Evolutionary conservation across 2,329 filamentous ascomycete genomes (phyloP).

Genomic region (Clarireedia hainanense): DNA sequence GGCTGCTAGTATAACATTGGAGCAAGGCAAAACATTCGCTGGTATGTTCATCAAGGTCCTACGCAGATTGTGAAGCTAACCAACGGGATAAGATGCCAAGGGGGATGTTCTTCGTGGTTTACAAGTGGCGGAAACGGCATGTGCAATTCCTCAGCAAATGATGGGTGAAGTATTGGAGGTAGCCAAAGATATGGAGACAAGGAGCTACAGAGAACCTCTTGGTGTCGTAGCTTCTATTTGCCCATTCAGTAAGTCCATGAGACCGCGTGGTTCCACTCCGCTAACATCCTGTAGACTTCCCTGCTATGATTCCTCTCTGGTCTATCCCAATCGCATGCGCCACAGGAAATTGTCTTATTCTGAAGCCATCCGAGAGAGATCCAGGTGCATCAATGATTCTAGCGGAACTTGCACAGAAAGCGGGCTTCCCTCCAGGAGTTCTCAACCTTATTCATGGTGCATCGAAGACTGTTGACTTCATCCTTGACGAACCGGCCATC

Average conservation of each 20-base stretch:
- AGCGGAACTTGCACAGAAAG: constrained; percentile 70
- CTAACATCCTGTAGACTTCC: constrained; percentile 56
- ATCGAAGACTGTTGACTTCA: constrained; percentile 76
- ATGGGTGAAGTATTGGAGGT: constrained; percentile 81
- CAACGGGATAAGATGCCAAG: constrained; percentile 50
- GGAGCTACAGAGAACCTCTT: constrained; percentile 73
- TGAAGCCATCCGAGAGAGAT: constrained; percentile 83
- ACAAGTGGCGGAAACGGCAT: constrained; percentile 78
- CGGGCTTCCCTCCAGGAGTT: constrained; percentile 74
- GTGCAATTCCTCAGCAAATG: constrained; percentile 71
- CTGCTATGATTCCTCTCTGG: constrained; percentile 91
- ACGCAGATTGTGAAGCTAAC: neutral
- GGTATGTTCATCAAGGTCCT: constrained; percentile 16
- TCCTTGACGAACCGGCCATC: constrained; percentile 76
- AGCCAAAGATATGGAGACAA: constrained; percentile 83
- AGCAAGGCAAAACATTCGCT: constrained; percentile 83
- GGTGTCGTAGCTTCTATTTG: constrained; percentile 79
- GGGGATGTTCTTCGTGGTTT: constrained; percentile 76
- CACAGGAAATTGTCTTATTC: constrained; percentile 73
- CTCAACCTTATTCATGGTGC: constrained; percentile 78
- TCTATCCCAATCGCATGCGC: constrained; percentile 78
- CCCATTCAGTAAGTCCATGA: constrained; percentile 61
- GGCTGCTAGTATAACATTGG: constrained; percentile 76
- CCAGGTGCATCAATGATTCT: constrained; percentile 81
- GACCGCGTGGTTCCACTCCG: neutral